These are phyloP conservation scores for Phytopythium delawarense DNA, from an alignment of 352 stramenopile genomes.

Conservation along the genomic window DNA sequence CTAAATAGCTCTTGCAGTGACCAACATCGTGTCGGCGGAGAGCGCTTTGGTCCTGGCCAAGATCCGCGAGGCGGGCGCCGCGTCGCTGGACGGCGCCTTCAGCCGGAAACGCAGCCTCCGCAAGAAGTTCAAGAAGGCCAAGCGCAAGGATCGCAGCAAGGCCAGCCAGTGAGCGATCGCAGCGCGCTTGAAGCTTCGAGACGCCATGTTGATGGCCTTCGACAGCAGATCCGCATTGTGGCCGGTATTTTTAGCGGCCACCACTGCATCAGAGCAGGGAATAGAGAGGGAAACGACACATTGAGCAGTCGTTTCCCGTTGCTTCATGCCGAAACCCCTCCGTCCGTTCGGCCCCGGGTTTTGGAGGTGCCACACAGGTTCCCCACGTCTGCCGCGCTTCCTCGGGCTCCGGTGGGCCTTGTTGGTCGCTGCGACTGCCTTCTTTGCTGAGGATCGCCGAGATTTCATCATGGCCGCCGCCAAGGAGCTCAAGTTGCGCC, in stretches of 20 bases:
- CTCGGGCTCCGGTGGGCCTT: conserved; percentile 2
- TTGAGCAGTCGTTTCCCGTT: neutral
- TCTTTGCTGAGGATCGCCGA: neutral
- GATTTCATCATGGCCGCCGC: conserved; percentile 49
- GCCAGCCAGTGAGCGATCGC: conserved; percentile 1
- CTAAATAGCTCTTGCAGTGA: conserved; percentile 25
- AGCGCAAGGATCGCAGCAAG: conserved; percentile 5
- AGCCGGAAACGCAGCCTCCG: conserved; percentile 78
- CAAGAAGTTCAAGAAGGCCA: conserved; percentile 74
- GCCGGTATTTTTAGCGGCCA: conserved; percentile 1
- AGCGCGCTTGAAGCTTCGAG: neutral
- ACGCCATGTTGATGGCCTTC: neutral
- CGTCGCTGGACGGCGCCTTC: conserved; percentile 60
- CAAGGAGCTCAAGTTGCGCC: conserved; percentile 67
- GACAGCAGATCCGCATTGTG: neutral
- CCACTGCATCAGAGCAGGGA: neutral
- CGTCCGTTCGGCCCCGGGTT: neutral
- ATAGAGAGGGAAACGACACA: neutral
- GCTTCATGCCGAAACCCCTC: neutral
- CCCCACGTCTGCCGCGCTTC: neutral
- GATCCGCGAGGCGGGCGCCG: conserved; percentile 47
- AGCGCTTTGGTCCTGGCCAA: conserved; percentile 63
- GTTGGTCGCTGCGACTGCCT: neutral
- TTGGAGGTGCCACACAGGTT: neutral
- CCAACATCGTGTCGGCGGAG: conserved; percentile 58